phyloP scores from a whole-genome alignment of 768 basidiomycete species.

The Sporobolomyces phaffii region DNA sequence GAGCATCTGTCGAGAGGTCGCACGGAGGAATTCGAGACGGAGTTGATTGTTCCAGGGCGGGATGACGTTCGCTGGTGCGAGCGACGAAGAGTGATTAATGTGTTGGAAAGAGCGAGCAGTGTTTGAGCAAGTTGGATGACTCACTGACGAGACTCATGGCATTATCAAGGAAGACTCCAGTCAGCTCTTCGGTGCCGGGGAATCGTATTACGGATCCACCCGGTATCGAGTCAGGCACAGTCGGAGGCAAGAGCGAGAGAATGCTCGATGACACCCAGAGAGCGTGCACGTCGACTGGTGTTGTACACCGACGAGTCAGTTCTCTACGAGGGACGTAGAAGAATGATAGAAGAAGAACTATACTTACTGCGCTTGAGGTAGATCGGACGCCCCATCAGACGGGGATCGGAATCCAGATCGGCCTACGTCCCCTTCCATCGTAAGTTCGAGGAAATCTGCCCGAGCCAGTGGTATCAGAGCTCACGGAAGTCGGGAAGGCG shows the following conservation, averaged over 20 bases:
- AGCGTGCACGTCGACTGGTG: slow-evolving; percentile 71
- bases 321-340: too few relatives aligned
- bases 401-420: slow-evolving; percentile 65
- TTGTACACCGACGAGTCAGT: too few relatives aligned
- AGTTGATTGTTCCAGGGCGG: slow-evolving; percentile 60
- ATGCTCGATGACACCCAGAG: slow-evolving; percentile 75
- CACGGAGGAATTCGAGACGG: slow-evolving; percentile 60
- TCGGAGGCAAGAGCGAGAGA: slow-evolving; percentile 52
- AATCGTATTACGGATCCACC: slow-evolving; percentile 77
- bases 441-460: neutral
- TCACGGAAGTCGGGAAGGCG: slow-evolving; percentile 67
- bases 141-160: slow-evolving; percentile 65
- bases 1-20: slow-evolving; percentile 64
- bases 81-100: neutral
- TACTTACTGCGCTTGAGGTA: slow-evolving; percentile 54
- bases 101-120: neutral
- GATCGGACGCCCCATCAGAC: slow-evolving; percentile 66
- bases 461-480: slow-evolving; percentile 34
- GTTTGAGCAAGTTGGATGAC: neutral
- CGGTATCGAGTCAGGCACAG: slow-evolving; percentile 59
- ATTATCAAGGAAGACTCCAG: slow-evolving; percentile 78
- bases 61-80: slow-evolving; percentile 5
- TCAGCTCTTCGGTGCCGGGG: slow-evolving; percentile 59
- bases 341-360: neutral
- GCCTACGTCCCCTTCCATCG: too few relatives aligned